phyloP scores from a whole-genome alignment of 225 moss, liverwort and hornwort genomes.

The Pseudisothecium myosuroides region DNA sequence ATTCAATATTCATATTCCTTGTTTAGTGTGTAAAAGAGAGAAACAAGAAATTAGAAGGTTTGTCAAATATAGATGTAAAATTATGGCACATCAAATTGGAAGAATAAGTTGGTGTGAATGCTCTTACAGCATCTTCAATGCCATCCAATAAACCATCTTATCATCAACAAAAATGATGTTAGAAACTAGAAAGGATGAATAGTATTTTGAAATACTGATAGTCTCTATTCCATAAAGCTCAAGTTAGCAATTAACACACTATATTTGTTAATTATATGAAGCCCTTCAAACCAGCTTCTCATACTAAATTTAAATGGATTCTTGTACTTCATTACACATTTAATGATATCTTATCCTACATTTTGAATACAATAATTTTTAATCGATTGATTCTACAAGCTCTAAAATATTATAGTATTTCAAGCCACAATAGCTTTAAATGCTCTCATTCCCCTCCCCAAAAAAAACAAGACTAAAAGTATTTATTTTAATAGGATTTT shows the following conservation, averaged over 20 bases:
- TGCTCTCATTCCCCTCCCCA: neutral
- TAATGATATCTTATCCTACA: neutral
- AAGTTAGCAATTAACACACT: rapidly evolving
- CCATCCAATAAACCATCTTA: rapidly evolving
- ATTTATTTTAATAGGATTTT: neutral
- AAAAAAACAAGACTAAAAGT: neutral
- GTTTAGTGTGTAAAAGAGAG: rapidly evolving
- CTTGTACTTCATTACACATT: neutral
- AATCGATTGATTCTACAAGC: neutral
- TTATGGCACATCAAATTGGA: neutral
- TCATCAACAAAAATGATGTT: neutral
- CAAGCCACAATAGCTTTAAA: neutral
- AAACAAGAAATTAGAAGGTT: neutral
- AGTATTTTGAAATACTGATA: neutral
- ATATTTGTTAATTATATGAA: neutral
- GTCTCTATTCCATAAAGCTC: neutral
- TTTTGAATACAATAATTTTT: neutral
- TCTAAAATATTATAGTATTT: neutral
- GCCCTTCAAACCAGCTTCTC: neutral
- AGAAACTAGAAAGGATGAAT: too few relatives aligned
- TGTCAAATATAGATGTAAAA: neutral
- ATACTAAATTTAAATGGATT: neutral
- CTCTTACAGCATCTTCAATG: too few relatives aligned
- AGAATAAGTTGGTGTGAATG: rapidly evolving
- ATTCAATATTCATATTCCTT: neutral